phyloP scores from a whole-genome alignment of 345 rosid species.

The Lepidium aucheri region DNA sequence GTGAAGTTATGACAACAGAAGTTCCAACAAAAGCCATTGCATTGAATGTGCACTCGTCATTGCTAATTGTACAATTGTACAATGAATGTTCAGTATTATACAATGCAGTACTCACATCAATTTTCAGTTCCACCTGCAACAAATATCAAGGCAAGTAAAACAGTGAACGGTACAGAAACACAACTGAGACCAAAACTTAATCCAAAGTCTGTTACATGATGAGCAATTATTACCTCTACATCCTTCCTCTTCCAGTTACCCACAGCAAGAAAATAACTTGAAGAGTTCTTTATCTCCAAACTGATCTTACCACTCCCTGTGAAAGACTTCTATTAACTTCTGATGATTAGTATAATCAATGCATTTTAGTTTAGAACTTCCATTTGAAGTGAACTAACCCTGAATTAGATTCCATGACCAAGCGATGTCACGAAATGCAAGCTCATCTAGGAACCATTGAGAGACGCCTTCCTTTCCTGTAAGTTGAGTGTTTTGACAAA shows the following conservation, averaged over 20 bases:
- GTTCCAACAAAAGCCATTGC: constrained; percentile 47
- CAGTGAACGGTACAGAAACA: neutral
- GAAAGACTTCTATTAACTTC: constrained; percentile 1
- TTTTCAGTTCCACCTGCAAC: constrained; percentile 54
- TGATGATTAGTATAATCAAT: neutral
- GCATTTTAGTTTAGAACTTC: constrained; percentile 1
- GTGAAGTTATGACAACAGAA: constrained; percentile 53
- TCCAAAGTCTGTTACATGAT: neutral
- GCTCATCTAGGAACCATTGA: constrained; percentile 38
- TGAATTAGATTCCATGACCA: constrained; percentile 52
- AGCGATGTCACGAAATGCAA: constrained; percentile 35
- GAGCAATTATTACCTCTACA: constrained; percentile 39
- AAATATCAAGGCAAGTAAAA: constrained; percentile 1
- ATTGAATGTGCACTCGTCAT: constrained; percentile 38
- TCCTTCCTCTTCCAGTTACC: constrained; percentile 56
- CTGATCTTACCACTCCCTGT: constrained; percentile 57
- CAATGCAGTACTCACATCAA: constrained; percentile 42
- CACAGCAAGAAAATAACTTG: constrained; percentile 58
- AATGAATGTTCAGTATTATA: constrained; percentile 63
- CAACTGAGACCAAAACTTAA: neutral
- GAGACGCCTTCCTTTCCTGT: constrained; percentile 50
- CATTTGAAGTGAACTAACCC: constrained; percentile 41
- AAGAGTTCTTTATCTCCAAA: constrained; percentile 42
- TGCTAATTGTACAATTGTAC: constrained; percentile 56
- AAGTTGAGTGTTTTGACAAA: constrained; percentile 17